Evolutionary conservation across 2,329 filamentous ascomycete genomes (phyloP), one percentile per base, ranked within the genome.

Genomic region (Sporothrix euskadiensis): DNA sequence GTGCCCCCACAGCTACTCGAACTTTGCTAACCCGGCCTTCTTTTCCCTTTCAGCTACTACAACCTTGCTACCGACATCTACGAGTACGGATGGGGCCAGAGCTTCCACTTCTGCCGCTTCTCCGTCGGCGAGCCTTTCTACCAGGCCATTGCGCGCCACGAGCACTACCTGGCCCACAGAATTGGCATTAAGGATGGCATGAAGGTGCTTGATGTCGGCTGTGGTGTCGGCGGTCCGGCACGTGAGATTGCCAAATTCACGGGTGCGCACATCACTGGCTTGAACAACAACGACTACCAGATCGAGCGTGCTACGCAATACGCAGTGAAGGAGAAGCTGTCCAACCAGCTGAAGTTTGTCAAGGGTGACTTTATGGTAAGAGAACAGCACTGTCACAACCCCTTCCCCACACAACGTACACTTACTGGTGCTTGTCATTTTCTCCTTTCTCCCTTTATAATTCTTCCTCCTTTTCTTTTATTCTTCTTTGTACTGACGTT

Each of bases 241-340:
- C 90, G 94, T 75, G 94, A 98, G 85, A 98, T 99, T 79, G 93
- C 93, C 84, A 97, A 97, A 84, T 99, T 99, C 85, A 92, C 93
- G 12, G 95, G 93, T 75, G 92, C 89, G 78, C 94, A 98, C 79
- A 88, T 98, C 76, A 91, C 94, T 32, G 96, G 96, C 59, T 85
- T 98, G 81, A 99, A 98, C 90, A 98, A 98, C 90, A 98, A 98
- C 83, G 94, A 98, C 85, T 99, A 99, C 86, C 96, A 98, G 85
- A 97, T 98, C 77, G 89, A 98, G 81, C 93, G 96, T 77, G 95
- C 94, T n/a, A 94, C 90, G 16, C 86, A 88, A 72, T 97, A 98
- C 81, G 94, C 94, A 2, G 83, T 88, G 75, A 93, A 94, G 83
- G 93, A 97, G 83, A 91, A 91, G 70, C 85, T 98, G 71, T 87